These are phyloP conservation scores for Fusarium coicis DNA, from an alignment of 2,329 filamentous ascomycete genomes.

Conservation along the genomic window DNA sequence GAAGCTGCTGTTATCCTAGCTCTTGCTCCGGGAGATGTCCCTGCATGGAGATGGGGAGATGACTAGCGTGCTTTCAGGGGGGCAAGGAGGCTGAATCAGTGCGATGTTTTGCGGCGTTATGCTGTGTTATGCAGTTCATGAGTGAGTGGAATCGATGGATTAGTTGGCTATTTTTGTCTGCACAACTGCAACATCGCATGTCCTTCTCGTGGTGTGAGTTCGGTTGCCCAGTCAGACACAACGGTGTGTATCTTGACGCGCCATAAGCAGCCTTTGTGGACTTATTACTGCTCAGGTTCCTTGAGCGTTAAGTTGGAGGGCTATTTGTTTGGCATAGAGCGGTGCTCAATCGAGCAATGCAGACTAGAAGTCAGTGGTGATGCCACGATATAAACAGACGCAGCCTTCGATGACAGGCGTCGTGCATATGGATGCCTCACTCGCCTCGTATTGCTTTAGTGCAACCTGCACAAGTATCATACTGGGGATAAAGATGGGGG, in stretches of 20 bases:
- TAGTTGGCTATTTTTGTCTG: background rate
- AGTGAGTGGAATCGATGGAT: background rate
- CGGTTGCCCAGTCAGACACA: conserved; percentile 13
- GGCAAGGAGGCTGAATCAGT: conserved; percentile 17
- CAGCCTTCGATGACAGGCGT: background rate
- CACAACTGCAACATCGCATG: conserved; percentile 7
- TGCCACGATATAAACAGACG: background rate
- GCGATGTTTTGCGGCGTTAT: conserved; percentile 4
- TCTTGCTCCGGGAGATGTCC: conserved; percentile 17
- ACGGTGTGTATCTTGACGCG: conserved; percentile 2
- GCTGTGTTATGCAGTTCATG: conserved; percentile 1
- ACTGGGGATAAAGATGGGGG: background rate
- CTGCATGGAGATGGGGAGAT: conserved; percentile 15
- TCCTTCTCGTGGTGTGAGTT: background rate
- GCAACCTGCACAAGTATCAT: background rate
- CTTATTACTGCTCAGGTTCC: background rate
- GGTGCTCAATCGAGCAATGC: background rate
- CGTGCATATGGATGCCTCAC: conserved; percentile 7
- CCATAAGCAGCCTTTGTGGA: background rate
- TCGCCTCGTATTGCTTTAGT: conserved; percentile 6
- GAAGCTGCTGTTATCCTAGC: background rate
- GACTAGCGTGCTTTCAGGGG: conserved; percentile 7
- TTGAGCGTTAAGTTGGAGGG: background rate
- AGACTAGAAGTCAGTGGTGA: background rate
- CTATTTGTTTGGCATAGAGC: background rate